phyloP scores from a whole-genome alignment of 1,284 basidiomycete genomes.

The Trichosporon coremiiforme region DNA sequence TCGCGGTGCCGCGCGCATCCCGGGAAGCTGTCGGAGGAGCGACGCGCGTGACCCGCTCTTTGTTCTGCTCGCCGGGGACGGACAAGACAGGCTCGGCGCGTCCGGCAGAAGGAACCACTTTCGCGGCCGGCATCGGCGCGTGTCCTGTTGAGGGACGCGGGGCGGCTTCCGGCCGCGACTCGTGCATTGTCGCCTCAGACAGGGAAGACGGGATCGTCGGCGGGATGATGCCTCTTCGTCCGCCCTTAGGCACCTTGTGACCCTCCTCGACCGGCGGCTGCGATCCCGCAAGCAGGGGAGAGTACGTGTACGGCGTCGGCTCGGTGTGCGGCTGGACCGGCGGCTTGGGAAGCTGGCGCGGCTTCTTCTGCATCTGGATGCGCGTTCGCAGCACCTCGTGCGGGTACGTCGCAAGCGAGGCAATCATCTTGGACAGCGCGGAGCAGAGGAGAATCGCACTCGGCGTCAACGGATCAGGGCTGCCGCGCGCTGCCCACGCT shows the following conservation, averaged over 20 bases:
- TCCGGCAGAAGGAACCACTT: neutral
- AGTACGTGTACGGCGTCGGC: slow-evolving; percentile 29
- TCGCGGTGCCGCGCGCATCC: neutral
- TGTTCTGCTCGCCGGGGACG: neutral
- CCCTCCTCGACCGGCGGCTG: slow-evolving; percentile 32
- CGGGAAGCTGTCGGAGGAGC: neutral
- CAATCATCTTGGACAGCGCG: slow-evolving; percentile 87
- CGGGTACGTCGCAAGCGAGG: slow-evolving; percentile 89
- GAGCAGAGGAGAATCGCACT: slow-evolving; percentile 80
- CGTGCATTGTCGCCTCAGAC: neutral
- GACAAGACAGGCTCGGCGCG: neutral
- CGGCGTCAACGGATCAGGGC: slow-evolving; percentile 62
- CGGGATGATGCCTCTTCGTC: neutral
- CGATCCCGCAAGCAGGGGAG: slow-evolving; percentile 39
- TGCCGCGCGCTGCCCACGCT: slow-evolving; percentile 59
- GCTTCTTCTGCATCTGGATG: slow-evolving; percentile 66
- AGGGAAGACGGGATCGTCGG: neutral
- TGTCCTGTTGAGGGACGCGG: neutral
- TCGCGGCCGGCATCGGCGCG: slow-evolving; percentile 1
- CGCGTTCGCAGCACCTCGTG: slow-evolving; percentile 93
- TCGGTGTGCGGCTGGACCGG: slow-evolving; percentile 10
- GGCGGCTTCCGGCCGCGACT: neutral
- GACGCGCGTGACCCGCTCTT: neutral
- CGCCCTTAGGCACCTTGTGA: neutral
- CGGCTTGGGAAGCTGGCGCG: slow-evolving; percentile 6